Evolutionary conservation across 2,329 filamentous ascomycete species (phyloP), one percentile per base, ranked within the genome.

Genomic region (Claviceps humidiphila): DNA sequence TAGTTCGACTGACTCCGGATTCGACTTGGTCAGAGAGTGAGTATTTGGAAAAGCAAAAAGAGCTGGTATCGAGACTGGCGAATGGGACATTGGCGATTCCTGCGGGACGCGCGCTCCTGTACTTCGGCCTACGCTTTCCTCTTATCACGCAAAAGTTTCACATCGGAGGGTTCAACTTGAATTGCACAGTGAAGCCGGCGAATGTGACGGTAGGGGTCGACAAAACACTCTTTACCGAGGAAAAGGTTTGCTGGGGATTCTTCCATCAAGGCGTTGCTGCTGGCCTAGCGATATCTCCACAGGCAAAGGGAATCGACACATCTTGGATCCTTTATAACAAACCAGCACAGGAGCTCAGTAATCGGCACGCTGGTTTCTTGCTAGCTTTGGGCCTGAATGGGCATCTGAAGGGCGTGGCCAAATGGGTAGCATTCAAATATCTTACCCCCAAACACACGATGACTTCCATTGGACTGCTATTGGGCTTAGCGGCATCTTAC

Each of bases 321-420:
- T 97, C 91, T 0, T 98, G 94, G 94, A 96, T 98, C 58, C 77
- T 96, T 38, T 98, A 94, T 75, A 98, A 98, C 71, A 96, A 95
- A 64, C 91, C 93, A 0, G 71, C 73, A 0, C 78, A 82, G 40
- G 93, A 98, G 51, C 76, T 96, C 14, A 96, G 86, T 57, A 96
- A 97, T 63, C 81, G 93, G n/a, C 93, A 98, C 66, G 94, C 93
- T 34, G 93, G 93, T 0, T 93, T 98, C 57, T 71, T 98, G 44
- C 75, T 98, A 0, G 93, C 89, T 4, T 75, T 98, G 4, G 93
- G 93, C 3, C 73, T 98, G 24, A 96, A 96, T 60, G 94, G 93
- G 0, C 94, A 98, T 68, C 73, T 98, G n/a, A 93, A 88, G 59
- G 85, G 82, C 7, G 79, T 98, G 30, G 93, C 93, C 2, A 97